Conservation (phyloP, 805 yeast genomes). For the Lachancea quebecensis region DNA sequence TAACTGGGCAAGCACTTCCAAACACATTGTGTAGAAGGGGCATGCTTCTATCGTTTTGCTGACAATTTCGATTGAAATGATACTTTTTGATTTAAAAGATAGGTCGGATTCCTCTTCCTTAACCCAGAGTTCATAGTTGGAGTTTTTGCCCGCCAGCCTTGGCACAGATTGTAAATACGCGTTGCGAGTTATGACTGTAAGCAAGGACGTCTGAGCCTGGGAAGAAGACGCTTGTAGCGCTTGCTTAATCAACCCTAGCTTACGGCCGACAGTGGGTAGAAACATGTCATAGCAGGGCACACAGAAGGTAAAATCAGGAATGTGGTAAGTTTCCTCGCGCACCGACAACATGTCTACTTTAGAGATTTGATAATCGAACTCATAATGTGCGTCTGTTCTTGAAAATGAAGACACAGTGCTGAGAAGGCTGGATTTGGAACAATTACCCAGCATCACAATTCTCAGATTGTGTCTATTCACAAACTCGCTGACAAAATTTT, state of each 20-base stretch:
- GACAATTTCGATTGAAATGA: constrained; percentile 42
- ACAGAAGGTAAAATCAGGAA: neutral
- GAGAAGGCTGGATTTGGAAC: constrained; percentile 3
- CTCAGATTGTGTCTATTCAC: constrained; percentile 31
- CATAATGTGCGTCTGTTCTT: constrained; percentile 36
- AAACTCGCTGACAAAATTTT: constrained; percentile 25
- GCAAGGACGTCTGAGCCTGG: constrained; percentile 26
- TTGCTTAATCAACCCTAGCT: constrained; percentile 23
- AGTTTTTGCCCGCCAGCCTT: constrained; percentile 30
- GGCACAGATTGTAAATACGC: constrained; percentile 31
- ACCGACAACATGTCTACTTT: constrained; percentile 8
- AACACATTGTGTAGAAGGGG: constrained; percentile 37
- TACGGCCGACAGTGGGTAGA: constrained; percentile 30
- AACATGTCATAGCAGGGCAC: constrained; percentile 24
- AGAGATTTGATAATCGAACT: constrained; percentile 34
- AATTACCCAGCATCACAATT: constrained; percentile 32
- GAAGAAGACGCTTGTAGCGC: constrained; percentile 21
- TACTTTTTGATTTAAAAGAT: constrained; percentile 28
- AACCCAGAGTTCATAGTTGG: constrained; percentile 46
- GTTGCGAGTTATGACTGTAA: constrained; percentile 32
- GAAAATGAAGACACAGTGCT: neutral
- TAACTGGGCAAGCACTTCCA: constrained; percentile 49
- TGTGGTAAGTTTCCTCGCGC: neutral
- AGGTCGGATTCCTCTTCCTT: constrained; percentile 31
- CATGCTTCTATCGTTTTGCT: constrained; percentile 28